Evolutionary conservation across 1,284 basidiomycete genomes (phyloP).

Genomic region (Singerocomus rubriflavus): DNA sequence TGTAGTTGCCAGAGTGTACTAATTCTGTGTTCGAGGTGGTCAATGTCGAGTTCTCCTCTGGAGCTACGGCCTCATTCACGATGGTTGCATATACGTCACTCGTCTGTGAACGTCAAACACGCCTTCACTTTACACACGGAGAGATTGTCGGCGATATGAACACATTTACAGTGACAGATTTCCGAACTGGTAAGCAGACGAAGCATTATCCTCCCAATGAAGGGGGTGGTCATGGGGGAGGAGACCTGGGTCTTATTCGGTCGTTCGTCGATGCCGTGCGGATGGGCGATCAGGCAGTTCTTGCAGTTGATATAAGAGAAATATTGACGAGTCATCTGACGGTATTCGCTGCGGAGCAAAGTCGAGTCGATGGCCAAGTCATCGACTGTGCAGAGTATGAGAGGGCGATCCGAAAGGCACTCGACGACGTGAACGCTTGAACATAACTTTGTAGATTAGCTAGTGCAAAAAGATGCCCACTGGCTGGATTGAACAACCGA

Average conservation of each 20-base stretch:
- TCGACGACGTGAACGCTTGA: no score
- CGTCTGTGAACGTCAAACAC: constrained; percentile 73
- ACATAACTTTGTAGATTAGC: no score
- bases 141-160: constrained; percentile 83
- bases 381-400: constrained; percentile 66
- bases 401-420: constrained; percentile 41
- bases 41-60: constrained; percentile 77
- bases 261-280: constrained; percentile 74
- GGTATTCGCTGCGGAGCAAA: constrained; percentile 82
- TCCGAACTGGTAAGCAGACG: constrained; percentile 53
- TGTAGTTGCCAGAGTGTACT: not conserved
- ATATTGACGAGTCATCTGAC: constrained; percentile 76
- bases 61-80: constrained; percentile 76
- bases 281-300: constrained; percentile 53
- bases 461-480: constrained; percentile 39
- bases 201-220: constrained; percentile 52
- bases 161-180: constrained; percentile 75
- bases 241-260: constrained; percentile 69
- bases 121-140: constrained; percentile 77
- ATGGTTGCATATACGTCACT: constrained; percentile 75
- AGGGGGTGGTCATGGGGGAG: constrained; percentile 77
- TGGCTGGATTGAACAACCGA: constrained; percentile 57
- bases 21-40: constrained; percentile 49
- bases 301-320: constrained; percentile 67
- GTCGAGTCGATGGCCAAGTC: constrained; percentile 62